A percentile compares a stretch with the other conserved stretches of the same genome.
Conservation (phyloP, 2,329 filamentous ascomycete species). For the Shiraia bambusicola region DNA sequence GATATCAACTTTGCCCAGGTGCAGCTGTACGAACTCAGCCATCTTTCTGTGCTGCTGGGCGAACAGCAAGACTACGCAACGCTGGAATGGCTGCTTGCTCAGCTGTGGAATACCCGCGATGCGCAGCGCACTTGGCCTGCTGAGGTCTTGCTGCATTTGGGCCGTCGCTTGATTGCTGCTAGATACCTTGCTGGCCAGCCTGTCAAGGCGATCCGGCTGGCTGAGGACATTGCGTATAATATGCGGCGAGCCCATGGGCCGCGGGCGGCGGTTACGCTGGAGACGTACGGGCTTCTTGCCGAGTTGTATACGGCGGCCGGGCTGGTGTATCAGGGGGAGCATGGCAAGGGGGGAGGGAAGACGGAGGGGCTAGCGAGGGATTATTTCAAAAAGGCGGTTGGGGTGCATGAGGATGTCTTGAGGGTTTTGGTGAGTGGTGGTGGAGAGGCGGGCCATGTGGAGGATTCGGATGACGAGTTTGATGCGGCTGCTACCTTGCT, state of each 20-base stretch:
- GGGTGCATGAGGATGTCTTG: slow-evolving; percentile 37
- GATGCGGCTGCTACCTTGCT: slow-evolving; percentile 42
- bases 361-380: slow-evolving; percentile 37
- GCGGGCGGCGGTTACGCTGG: slow-evolving; percentile 50
- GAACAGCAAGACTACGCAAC: slow-evolving; percentile 50
- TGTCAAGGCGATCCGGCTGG: slow-evolving; percentile 45
- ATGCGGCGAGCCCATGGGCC: slow-evolving; percentile 56
- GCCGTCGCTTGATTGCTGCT: slow-evolving; percentile 55
- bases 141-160: slow-evolving; percentile 52
- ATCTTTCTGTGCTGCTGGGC: slow-evolving; percentile 47
- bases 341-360: slow-evolving; percentile 36
- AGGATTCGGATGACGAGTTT: slow-evolving; percentile 36
- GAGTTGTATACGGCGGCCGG: slow-evolving; percentile 51
- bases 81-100: slow-evolving; percentile 43
- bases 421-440: slow-evolving; percentile 29
- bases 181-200: slow-evolving; percentile 53
- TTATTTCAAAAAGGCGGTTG: slow-evolving; percentile 44
- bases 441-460: slow-evolving; percentile 16
- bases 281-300: slow-evolving; percentile 54
- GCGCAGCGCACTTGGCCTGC: slow-evolving; percentile 38
- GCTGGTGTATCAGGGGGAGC: slow-evolving; percentile 42
- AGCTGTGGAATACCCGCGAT: slow-evolving; percentile 41
- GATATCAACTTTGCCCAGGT: slow-evolving; percentile 50
- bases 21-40: slow-evolving; percentile 46
- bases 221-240: slow-evolving; percentile 59